phyloP scores from a whole-genome alignment of 2,329 filamentous ascomycete species.

The Trichophyton simii region DNA sequence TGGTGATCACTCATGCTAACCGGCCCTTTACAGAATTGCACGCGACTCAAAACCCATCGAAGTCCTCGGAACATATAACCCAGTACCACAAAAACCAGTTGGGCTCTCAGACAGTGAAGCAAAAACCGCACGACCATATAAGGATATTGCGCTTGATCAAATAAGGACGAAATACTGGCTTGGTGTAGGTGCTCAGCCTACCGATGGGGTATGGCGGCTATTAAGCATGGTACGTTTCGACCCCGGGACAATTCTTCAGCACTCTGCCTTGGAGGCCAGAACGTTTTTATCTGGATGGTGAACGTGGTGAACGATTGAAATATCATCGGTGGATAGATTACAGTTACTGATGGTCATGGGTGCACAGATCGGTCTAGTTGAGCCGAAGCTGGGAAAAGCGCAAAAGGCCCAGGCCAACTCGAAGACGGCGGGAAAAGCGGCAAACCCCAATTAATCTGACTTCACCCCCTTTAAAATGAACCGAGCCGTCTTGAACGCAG shows the following conservation, averaged over 20 bases:
- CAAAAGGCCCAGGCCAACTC: not conserved
- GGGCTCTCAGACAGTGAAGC: constrained; percentile 37
- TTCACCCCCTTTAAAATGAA: too few species aligned
- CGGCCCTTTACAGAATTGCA: constrained; percentile 51
- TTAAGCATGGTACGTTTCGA: constrained; percentile 31
- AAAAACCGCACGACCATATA: constrained; percentile 56
- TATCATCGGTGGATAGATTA: not conserved
- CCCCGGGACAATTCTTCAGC: not conserved
- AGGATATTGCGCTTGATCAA: constrained; percentile 80
- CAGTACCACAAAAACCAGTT: constrained; percentile 42
- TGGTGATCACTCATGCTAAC: not conserved
- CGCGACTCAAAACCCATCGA: constrained; percentile 82
- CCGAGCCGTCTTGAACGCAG: not conserved
- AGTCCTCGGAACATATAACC: constrained; percentile 63
- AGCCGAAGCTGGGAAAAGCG: constrained; percentile 16
- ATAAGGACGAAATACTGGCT: constrained; percentile 86
- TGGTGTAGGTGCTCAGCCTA: constrained; percentile 89
- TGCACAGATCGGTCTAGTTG: constrained; percentile 24
- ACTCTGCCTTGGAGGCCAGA: too few species aligned
- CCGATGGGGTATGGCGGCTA: constrained; percentile 76
- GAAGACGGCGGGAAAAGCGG: not conserved
- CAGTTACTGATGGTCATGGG: constrained; percentile 5
- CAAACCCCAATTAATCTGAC: constrained; percentile 4
- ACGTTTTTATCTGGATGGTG: too few species aligned
- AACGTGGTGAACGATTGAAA: not conserved